Conservation (phyloP, 257 asterid species). For the Solanum appendiculatum region DNA sequence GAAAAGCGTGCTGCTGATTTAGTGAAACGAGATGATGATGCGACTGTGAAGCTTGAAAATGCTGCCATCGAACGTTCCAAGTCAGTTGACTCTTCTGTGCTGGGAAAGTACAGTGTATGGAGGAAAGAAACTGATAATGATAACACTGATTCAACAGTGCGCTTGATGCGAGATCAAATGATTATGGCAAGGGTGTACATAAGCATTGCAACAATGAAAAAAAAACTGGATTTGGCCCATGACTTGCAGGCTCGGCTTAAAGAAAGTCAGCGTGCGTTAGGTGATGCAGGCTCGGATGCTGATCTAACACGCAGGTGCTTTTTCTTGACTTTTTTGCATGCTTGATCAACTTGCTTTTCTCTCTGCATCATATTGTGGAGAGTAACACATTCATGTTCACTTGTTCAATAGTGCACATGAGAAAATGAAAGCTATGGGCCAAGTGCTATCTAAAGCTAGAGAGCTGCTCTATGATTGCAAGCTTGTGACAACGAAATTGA, state of each 20-base stretch:
- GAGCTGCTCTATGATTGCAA: slow-evolving; percentile 89
- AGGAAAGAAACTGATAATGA: slow-evolving; percentile 89
- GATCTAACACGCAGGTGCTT: slow-evolving; percentile 65
- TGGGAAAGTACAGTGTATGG: slow-evolving; percentile 97
- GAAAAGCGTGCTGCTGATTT: slow-evolving; percentile 84
- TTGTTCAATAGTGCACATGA: slow-evolving; percentile 59
- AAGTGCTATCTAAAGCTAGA: slow-evolving; percentile 76
- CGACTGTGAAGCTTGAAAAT: slow-evolving; percentile 77
- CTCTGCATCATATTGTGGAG: slow-evolving; percentile 6
- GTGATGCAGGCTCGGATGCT: slow-evolving; percentile 78
- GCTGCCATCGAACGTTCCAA: slow-evolving; percentile 91
- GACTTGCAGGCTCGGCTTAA: slow-evolving; percentile 75
- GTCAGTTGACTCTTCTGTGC: slow-evolving; percentile 90
- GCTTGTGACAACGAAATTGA: slow-evolving; percentile 80
- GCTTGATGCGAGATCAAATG: slow-evolving; percentile 91
- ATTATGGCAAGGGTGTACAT: slow-evolving; percentile 92
- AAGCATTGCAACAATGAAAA: slow-evolving; percentile 78
- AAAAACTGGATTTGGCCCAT: slow-evolving; percentile 53
- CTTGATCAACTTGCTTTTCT: not conserved
- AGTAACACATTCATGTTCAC: slow-evolving; percentile 7
- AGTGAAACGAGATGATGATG: slow-evolving; percentile 79
- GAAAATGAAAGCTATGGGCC: slow-evolving; percentile 85
- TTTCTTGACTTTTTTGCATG: not conserved
- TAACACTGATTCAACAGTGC: slow-evolving; percentile 82
- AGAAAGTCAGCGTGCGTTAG: slow-evolving; percentile 93